Evolutionary conservation across 331 rosid species (phyloP), one percentile per base, ranked within the genome.

Genomic region (Malus hybrid): DNA sequence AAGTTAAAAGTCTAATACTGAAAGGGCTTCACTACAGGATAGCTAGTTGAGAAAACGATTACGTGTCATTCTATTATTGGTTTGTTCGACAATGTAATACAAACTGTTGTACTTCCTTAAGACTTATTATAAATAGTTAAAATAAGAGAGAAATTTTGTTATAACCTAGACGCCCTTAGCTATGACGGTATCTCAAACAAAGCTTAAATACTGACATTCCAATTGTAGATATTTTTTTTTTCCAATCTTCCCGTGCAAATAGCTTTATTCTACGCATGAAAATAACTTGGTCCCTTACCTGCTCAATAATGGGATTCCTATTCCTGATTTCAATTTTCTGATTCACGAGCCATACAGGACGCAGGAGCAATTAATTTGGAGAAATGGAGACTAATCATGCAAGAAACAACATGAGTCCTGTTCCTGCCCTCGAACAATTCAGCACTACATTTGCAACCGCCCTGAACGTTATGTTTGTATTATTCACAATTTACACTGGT

Each of bases 381-480:
- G 36, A 55, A 61, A 3, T 62, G 34, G 66, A 62, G 30, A 28
- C 34, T 62, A 62, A 11, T 42, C 60, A 61, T 18, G 77, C 36
- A 46, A 28, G 50, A 18, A 58, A 63, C 71, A 75, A 12, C 24
- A 64, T 4, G 34, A 16, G 20, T 52, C 55, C 7, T 48, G 78
- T 29, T 68, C 55, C 33, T 68, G 61, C 28, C 66, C 64, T 66
- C n/a, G 3, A n/a, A 65, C 65, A 14, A 26, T 8, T n/a, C 12
- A 75, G 53, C 78, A 75, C 5, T 7, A 50, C 78, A 65, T 75
- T 64, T 75, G 78, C 72, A 63, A 50, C 28, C 72, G 63, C 50
- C 71, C 52, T 14, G 34, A 15, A 36, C 39, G 16, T 75, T 63
- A 33, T 33, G 72, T 64, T 24, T 16, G 7, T 11, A 26, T 2